Base-by-base conservation (phyloP, 495 filamentous ascomycete species). In the Penicillium pulvis region DNA sequence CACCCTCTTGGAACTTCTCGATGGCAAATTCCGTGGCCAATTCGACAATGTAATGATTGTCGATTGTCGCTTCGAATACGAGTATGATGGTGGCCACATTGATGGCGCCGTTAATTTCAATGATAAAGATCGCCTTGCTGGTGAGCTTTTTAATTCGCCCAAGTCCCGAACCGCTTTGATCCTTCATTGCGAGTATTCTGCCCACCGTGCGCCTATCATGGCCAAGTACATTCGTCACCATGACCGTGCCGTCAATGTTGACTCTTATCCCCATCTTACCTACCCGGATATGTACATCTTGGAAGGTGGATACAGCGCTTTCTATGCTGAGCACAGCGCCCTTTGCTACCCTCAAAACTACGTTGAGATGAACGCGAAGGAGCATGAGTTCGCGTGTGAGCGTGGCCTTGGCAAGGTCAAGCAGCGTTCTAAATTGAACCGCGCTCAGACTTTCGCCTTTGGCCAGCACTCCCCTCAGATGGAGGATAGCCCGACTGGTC, bases 11-110 rank as follows among this genome's bases (percentile, higher is more conserved):
- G 83, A 90, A 12, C 82, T 99, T n/a, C 79, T 98, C 48, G 89
- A 96, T 72, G 91, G 91, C 39, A 89, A 90, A 63, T 97, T 87
- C 71, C 83, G 85, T 56, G 79, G 85, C 16, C 64, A 82, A 2
- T 98, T 87, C 65, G 86, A 90, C 51, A 82, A 91, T 58, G 86
- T 88, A 60, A 81, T 94, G 71, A 79, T 99, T 62, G 85, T 99
- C 52, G 95, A 99, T 66, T 99, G 95, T 69, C 90, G 94, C 11
- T 99, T 99, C 70, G 95, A 98, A 74, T 99, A 98, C 71, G 95
- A 99, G 74, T 99, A 93, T 71, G 87, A 96, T 31, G 95, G 95
- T 45, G 95, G 95, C 17, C 95, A 99, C 68, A 96, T 99, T 60
- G 82, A 90, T 49, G 89, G 90, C 0, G 95, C 95, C 33, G 75